A percentile compares a stretch with the other conserved stretches of the same genome.
Conservation (phyloP, 257 asterid species). For the Petunia axillaris region DNA sequence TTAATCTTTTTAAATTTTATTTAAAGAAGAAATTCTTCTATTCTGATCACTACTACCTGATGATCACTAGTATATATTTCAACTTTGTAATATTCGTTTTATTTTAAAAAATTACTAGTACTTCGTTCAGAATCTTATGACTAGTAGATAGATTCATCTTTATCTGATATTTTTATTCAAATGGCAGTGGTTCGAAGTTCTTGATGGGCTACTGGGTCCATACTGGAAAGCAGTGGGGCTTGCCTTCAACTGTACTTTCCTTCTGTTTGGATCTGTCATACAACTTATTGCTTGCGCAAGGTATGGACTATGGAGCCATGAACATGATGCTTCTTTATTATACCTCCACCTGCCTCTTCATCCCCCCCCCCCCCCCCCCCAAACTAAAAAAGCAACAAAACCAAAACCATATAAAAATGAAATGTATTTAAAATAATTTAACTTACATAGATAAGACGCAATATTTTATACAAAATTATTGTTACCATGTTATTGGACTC, state of each 20-base stretch:
- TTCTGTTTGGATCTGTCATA: constrained; percentile 92
- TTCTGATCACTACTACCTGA: neutral
- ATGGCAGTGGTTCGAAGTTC: constrained; percentile 92
- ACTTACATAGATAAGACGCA: no score
- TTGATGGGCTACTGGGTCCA: constrained; percentile 92
- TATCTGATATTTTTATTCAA: neutral
- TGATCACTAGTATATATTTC: neutral
- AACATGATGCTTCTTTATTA: neutral
- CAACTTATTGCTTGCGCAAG: constrained; percentile 98
- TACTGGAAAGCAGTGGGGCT: constrained; percentile 94
- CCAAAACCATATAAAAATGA: no score
- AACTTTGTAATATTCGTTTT: neutral
- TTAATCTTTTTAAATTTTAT: no score
- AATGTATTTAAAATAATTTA: no score
- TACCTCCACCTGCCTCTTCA: no score
- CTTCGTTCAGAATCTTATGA: neutral
- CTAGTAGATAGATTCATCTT: neutral
- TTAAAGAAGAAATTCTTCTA: neutral
- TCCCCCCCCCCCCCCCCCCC: no score
- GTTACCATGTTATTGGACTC: no score
- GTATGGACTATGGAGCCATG: constrained; percentile 49
- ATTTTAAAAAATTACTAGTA: neutral
- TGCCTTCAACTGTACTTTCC: constrained; percentile 96
- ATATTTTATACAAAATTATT: no score
- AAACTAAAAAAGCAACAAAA: no score